These are phyloP conservation scores for Prunus yedoensis DNA, from an alignment of 331 rosid species.

Conservation along the genomic window DNA sequence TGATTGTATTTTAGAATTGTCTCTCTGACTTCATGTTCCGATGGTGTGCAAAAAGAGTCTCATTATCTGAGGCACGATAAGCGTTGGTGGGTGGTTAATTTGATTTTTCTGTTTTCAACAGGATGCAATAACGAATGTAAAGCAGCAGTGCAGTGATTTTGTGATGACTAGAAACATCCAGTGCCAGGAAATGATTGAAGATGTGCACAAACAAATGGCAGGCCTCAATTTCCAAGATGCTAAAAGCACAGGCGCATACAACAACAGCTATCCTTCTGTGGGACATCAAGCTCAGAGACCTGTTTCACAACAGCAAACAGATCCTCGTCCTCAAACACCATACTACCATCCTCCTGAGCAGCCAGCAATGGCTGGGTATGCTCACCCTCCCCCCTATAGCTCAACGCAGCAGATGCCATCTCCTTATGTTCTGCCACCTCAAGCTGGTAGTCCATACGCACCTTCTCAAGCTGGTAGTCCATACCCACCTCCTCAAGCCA, in stretches of 20 bases:
- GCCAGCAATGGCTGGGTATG: conserved; percentile 49
- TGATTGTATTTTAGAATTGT: not conserved
- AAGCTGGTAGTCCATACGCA: not conserved
- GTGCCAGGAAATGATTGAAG: conserved; percentile 95
- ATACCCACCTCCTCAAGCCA: conserved; percentile 26
- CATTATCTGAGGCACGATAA: not conserved
- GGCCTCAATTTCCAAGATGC: conserved; percentile 88
- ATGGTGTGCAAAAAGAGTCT: not conserved
- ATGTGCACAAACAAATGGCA: conserved; percentile 86
- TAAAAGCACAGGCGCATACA: conserved; percentile 45
- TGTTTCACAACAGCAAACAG: conserved; percentile 48
- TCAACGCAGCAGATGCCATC: conserved; percentile 58
- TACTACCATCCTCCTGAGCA: conserved; percentile 79
- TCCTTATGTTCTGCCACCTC: conserved; percentile 66
- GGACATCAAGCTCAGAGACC: conserved; percentile 71
- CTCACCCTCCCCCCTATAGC: conserved; percentile 55
- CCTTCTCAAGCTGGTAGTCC: conserved; percentile 19
- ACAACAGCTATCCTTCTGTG: conserved; percentile 49
- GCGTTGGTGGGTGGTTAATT: not conserved
- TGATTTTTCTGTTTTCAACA: conserved; percentile 15
- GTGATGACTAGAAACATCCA: conserved; percentile 97
- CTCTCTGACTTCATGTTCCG: not conserved
- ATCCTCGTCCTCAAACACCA: conserved; percentile 64
- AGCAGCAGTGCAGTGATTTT: conserved; percentile 96
- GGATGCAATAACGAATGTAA: conserved; percentile 93